phyloP scores from a whole-genome alignment of 1,139 yeast genomes.

The Scheffersomyces lignicola region DNA sequence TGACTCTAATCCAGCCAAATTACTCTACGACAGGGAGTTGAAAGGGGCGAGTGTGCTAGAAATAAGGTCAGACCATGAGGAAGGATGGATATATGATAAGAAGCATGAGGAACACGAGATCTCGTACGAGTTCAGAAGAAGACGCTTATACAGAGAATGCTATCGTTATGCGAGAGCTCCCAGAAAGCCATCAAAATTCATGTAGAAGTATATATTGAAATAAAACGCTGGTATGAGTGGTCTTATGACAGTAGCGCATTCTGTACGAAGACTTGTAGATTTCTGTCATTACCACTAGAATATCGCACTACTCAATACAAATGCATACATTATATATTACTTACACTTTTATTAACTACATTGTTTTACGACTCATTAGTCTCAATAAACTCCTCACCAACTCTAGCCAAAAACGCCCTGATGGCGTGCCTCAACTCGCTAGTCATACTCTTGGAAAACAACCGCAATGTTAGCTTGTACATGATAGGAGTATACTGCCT shows the following conservation, averaged over 20 bases:
- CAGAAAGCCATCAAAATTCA: slow-evolving; percentile 18
- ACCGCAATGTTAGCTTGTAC: slow-evolving; percentile 64
- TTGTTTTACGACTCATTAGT: too few relatives aligned
- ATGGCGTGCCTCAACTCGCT: slow-evolving; percentile 70
- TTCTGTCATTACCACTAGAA: too few relatives aligned
- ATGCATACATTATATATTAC: too few relatives aligned
- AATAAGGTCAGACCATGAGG: slow-evolving; percentile 39
- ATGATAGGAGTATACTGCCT: slow-evolving; percentile 58
- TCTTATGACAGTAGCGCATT: too few relatives aligned
- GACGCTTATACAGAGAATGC: slow-evolving; percentile 54
- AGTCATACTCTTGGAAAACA: slow-evolving; percentile 69
- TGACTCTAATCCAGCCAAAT: slow-evolving; percentile 52
- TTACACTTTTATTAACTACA: too few relatives aligned
- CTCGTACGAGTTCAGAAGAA: slow-evolving; percentile 48
- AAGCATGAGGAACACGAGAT: slow-evolving; percentile 23
- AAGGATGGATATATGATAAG: slow-evolving; percentile 46
- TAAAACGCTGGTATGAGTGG: too few relatives aligned
- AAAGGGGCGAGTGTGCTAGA: slow-evolving; percentile 18
- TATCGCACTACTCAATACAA: too few relatives aligned
- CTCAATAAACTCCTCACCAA: slow-evolving; percentile 60
- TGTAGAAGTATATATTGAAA: background rate
- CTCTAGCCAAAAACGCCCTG: slow-evolving; percentile 63
- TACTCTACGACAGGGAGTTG: slow-evolving; percentile 53
- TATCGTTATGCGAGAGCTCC: slow-evolving; percentile 48
- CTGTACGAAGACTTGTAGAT: too few relatives aligned